phyloP scores from a whole-genome alignment of 306 rosid species.

The Citrullus colocynthis region DNA sequence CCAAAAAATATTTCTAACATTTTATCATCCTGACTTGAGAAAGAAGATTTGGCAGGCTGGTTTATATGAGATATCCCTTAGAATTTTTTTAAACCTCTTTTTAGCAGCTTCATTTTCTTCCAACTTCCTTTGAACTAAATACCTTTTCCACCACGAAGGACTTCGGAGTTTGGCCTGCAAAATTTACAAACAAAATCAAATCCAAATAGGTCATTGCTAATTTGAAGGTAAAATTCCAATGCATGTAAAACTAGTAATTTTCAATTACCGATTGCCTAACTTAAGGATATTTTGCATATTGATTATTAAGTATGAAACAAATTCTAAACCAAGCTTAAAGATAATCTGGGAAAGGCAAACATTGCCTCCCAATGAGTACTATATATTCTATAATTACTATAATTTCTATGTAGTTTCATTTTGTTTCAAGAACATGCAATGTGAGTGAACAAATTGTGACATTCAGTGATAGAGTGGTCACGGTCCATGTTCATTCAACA shows the following conservation, averaged over 20 bases:
- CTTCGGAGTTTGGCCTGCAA: constrained; percentile 85
- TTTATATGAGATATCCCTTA: constrained; percentile 50
- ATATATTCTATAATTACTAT: background rate
- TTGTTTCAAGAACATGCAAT: background rate
- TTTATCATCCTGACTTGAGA: constrained; percentile 37
- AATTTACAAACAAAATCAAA: constrained; percentile 8
- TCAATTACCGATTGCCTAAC: background rate
- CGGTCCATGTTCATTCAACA: background rate
- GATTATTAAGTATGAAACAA: background rate
- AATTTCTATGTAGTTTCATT: background rate
- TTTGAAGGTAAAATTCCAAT: background rate
- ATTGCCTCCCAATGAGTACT: background rate
- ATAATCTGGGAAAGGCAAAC: background rate
- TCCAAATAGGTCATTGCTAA: background rate
- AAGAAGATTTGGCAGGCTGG: constrained; percentile 84
- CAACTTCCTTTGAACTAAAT: constrained; percentile 48
- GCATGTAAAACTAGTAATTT: background rate
- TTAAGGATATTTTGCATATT: background rate
- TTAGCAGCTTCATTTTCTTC: constrained; percentile 67
- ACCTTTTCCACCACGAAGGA: constrained; percentile 92
- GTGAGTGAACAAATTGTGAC: background rate
- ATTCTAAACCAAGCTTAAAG: background rate
- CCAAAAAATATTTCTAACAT: background rate
- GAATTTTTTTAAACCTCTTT: constrained; percentile 74
- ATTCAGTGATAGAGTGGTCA: background rate